Evolutionary conservation across 768 basidiomycete species (phyloP), one percentile per base, ranked within the genome.

Genomic region (Strobilomyces dryophilus): DNA sequence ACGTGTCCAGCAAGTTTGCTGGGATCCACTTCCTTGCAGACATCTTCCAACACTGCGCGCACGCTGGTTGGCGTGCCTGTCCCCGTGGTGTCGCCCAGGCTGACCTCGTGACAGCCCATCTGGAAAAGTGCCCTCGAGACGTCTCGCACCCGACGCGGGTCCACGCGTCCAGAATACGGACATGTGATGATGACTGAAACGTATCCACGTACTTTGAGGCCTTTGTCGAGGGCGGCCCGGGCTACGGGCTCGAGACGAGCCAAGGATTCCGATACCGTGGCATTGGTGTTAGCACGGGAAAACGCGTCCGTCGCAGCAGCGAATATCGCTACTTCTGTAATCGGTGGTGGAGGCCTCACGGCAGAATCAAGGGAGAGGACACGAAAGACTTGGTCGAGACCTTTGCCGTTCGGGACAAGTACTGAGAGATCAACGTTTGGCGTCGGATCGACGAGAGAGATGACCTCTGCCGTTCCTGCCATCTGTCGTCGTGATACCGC

Each of bases 101-200:
- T 89, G 46, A 95, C 82, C 68, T 98, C 90, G 66, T 95, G 95
- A 66, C 92, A 95, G 0, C 95, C 95, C 89, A 97, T 94, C 54
- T 91, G 84, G 5, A 83, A 54, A 34, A 98, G 67, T 57, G 80
- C 83, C 56, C 79, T 79, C 0, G 90, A 74, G 21, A 95, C 81
- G 36, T 86, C 81, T 47, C 82, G 76, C 8, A 93, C 92, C 17
- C 70, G 70, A 43, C 70, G 68, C 15, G 81, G 81, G 56, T 85
- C 84, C 20, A 89, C 85, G 18, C 73, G 72, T 3, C 95, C 95
- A n/a, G 87, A 80, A 67, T 87, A 97, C 5, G 95, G 95, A 60
- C 93, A 95, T 11, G 80, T 77, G 49, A 92, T 82, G 36, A 85
- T 84, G 6, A 89, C 87, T 57, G 89, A 92, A 48, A 94, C 85